Conservation (phyloP, 2,329 filamentous ascomycete genomes). For the Penicillium aurantiogriseum region DNA sequence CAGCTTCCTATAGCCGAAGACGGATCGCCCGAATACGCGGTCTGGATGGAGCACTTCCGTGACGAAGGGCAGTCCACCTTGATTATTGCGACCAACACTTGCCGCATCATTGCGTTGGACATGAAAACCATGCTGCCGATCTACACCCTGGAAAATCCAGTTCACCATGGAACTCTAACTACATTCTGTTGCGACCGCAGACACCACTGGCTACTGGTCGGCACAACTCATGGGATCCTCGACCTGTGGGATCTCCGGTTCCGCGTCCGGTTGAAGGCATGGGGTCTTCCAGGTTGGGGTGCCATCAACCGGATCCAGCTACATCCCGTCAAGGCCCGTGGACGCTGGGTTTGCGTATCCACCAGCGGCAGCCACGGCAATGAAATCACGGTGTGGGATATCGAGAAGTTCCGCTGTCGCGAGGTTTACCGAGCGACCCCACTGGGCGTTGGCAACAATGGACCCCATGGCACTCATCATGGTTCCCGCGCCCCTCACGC, state of each 20-base stretch:
- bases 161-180: conserved; percentile 87
- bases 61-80: conserved; percentile 78
- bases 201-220: conserved; percentile 85
- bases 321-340: conserved; percentile 74
- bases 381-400: conserved; percentile 92
- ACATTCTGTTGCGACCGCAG: conserved; percentile 86
- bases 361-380: conserved; percentile 77
- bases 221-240: conserved; percentile 88
- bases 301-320: conserved; percentile 76
- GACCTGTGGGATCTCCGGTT: conserved; percentile 98
- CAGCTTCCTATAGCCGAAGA: conserved; percentile 54
- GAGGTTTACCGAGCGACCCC: conserved; percentile 74
- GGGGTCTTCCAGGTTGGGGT: conserved; percentile 79
- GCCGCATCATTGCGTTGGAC: conserved; percentile 79
- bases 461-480: conserved; percentile 41
- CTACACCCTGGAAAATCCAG: conserved; percentile 78
- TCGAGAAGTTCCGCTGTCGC: conserved; percentile 83
- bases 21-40: conserved; percentile 65
- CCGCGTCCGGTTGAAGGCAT: conserved; percentile 78
- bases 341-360: conserved; percentile 82
- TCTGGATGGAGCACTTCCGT: conserved; percentile 92
- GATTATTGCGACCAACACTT: conserved; percentile 80
- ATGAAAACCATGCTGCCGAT: conserved; percentile 80
- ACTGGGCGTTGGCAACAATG: conserved; percentile 17
- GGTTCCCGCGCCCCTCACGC: conserved; percentile 50